phyloP scores from a whole-genome alignment of 2,329 filamentous ascomycete species.

The Harringtonia lauricola region DNA sequence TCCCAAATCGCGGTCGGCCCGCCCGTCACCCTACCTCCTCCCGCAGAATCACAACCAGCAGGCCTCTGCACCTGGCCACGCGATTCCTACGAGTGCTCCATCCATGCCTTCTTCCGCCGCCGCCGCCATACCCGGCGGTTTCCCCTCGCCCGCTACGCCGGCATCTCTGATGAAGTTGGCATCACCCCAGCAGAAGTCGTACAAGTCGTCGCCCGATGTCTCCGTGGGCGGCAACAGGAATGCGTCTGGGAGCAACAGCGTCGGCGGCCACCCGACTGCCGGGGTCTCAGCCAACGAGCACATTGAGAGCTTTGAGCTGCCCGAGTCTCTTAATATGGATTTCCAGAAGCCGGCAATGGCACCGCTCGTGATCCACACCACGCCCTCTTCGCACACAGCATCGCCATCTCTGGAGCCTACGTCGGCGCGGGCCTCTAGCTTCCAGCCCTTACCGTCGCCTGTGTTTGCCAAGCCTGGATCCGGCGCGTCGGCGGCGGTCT shows the following conservation, averaged over 20 bases:
- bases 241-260: conserved; percentile 15
- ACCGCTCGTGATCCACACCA: conserved; percentile 33
- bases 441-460: conserved; percentile 37
- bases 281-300: conserved; percentile 29
- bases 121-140: conserved; percentile 17
- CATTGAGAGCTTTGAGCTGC: conserved; percentile 53
- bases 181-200: conserved; percentile 30
- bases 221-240: conserved; percentile 21
- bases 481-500: conserved; percentile 21
- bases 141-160: conserved; percentile 64
- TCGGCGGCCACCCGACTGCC: neutral
- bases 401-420: conserved; percentile 25
- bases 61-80: neutral
- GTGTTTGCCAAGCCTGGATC: conserved; percentile 25
- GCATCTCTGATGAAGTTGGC: conserved; percentile 77
- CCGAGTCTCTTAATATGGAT: conserved; percentile 54
- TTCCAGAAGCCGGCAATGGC: conserved; percentile 33
- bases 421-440: conserved; percentile 37
- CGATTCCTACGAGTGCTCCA: neutral
- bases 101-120: neutral
- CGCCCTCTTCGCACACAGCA: neutral
- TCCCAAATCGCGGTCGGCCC: conserved; percentile 52
- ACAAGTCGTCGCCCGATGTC: conserved; percentile 6
- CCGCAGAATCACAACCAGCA: conserved; percentile 31
- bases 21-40: conserved; percentile 56